Evolutionary conservation across 176 grass and related monocot genomes (phyloP), one percentile per base, ranked within the genome.

Genomic region (Oryza officinalis): DNA sequence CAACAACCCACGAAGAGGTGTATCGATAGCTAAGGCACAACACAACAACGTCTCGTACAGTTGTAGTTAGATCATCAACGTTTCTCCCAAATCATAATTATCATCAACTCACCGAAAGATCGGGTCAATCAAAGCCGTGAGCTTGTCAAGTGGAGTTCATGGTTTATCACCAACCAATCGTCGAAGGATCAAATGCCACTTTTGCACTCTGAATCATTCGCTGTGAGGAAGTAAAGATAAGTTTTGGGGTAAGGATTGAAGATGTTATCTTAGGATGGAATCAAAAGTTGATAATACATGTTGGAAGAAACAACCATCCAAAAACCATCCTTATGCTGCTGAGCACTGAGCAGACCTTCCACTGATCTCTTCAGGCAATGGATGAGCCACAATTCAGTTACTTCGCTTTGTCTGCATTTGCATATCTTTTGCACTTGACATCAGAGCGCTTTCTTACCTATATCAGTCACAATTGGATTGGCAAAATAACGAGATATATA

Each of bases 371-470:
- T 38, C 12, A 41, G 68, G 68, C 20, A 71, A 43, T 25, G 35
- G 68, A 41, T 71, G 10, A 14, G 10, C 40, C 45, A 47, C 45
- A 47, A 43, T 41, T 71, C 38, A 13, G 17, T n/a, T 57, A 57
- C 52, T 59, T 81, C 17, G 75, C 33, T 32, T 81, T 41, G 30
- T 22, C 67, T 41, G 18, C 31, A 37, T 41, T 63, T 77, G 27
- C 73, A 33, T 81, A 50, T 44, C 32, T 69, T 81, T 70, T 70
- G 78, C 2, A 80, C 54, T 57, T 57, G 11, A 15, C 47, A 50
- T 57, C 15, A 57, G 31, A 57, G 52, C 9, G 52, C 52, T n/a
- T 57, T 57, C 18, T 57, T 57, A 57, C 20, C 52, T 57, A 22
- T 4, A 57, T 57, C 3, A 57, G 18, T 57, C 52, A 57, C 52